A percentile compares a stretch with the other conserved stretches of the same genome.
Conservation (phyloP, 169 alveolate genomes). For the Plasmodium inui region DNA sequence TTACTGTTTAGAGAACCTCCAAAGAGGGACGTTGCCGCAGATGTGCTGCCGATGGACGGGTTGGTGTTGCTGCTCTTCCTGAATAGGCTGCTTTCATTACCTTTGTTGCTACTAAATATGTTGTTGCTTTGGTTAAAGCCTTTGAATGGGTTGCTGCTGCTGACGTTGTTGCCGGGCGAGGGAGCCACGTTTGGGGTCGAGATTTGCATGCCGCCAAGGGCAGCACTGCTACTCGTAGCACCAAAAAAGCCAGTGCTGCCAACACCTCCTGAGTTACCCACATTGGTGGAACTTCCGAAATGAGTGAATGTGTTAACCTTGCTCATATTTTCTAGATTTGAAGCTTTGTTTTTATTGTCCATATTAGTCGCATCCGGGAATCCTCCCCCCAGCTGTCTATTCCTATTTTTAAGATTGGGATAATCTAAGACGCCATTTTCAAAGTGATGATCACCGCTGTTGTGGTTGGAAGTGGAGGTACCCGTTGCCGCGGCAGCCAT, state of each 20-base stretch:
- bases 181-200: background rate
- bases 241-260: slow-evolving; percentile 1
- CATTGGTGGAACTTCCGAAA: background rate
- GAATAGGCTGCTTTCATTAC: slow-evolving; percentile 21
- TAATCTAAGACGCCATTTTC: slow-evolving; percentile 68
- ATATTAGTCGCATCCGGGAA: slow-evolving; percentile 14
- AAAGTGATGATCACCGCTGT: slow-evolving; percentile 18
- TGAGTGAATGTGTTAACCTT: slow-evolving; percentile 23
- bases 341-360: slow-evolving; percentile 27
- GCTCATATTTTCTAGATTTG: slow-evolving; percentile 8
- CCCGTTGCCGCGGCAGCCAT: background rate
- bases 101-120: slow-evolving; percentile 29
- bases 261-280: background rate
- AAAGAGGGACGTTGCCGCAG: background rate
- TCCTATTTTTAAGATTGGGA: slow-evolving; percentile 46
- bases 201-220: background rate
- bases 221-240: background rate
- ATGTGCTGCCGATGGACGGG: background rate
- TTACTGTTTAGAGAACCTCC: background rate
- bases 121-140: slow-evolving; percentile 50
- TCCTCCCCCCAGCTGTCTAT: slow-evolving; percentile 61
- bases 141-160: slow-evolving; percentile 19
- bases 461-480: background rate
- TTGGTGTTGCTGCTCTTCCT: slow-evolving; percentile 5
- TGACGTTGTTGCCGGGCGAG: background rate